These are phyloP conservation scores for Lupinus albus DNA, from an alignment of 306 rosid species.

Conservation along the genomic window DNA sequence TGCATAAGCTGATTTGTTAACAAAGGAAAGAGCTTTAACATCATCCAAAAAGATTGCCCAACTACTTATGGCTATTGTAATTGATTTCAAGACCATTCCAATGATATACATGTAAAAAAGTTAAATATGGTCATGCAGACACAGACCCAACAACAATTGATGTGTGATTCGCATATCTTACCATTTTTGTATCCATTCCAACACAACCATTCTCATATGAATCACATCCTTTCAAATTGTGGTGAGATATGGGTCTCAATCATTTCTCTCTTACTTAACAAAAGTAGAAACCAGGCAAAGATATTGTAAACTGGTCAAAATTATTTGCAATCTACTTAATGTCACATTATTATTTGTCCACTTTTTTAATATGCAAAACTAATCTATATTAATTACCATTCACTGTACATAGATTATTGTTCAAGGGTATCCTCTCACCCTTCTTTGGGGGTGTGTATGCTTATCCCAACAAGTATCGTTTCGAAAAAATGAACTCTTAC, in stretches of 20 bases:
- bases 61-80: constrained; percentile 28
- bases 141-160: constrained; percentile 47
- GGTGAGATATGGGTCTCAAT: constrained; percentile 46
- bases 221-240: constrained; percentile 42
- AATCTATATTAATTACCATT: too few species aligned
- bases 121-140: constrained; percentile 38
- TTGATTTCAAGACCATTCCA: constrained; percentile 35
- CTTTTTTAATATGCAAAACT: too few species aligned
- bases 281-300: constrained; percentile 40
- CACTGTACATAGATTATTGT: constrained; percentile 11
- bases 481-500: too few species aligned
- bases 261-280: constrained; percentile 44
- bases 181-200: constrained; percentile 63
- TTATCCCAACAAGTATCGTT: too few species aligned
- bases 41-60: constrained; percentile 24
- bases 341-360: constrained; percentile 8
- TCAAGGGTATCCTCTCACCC: too few species aligned
- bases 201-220: constrained; percentile 54
- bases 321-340: neutral
- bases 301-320: constrained; percentile 28
- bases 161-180: constrained; percentile 52
- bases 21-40: constrained; percentile 20
- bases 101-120: constrained; percentile 36
- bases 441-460: too few species aligned
- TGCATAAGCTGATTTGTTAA: neutral